Conservation (phyloP, 2,329 filamentous ascomycete genomes). For the Exserohilum rostratum region DNA sequence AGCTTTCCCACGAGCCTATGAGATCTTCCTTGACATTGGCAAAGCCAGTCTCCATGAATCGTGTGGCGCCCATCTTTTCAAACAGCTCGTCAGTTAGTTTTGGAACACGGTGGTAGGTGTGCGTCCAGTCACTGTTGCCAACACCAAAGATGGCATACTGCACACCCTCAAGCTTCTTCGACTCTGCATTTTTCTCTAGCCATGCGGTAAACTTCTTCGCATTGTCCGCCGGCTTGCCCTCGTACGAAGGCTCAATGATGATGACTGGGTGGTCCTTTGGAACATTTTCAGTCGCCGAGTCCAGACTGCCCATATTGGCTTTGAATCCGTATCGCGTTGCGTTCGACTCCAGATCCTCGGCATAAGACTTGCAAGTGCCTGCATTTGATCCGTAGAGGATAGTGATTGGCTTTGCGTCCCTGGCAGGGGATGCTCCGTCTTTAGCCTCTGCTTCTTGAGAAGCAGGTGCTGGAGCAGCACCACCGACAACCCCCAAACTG, state of each 20-base stretch:
- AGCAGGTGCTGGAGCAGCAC: background rate
- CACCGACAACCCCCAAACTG: background rate
- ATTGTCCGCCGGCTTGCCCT: conserved; percentile 76
- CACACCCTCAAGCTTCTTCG: conserved; percentile 58
- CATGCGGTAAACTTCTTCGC: conserved; percentile 71
- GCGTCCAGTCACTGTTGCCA: conserved; percentile 62
- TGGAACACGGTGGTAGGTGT: conserved; percentile 71
- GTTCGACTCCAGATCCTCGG: conserved; percentile 66
- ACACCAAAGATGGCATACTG: conserved; percentile 74
- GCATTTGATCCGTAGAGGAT: conserved; percentile 77
- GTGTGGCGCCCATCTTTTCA: conserved; percentile 56
- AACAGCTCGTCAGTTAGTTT: conserved; percentile 65
- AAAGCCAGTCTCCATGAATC: conserved; percentile 12
- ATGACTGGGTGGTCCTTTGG: conserved; percentile 67
- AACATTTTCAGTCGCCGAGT: conserved; percentile 66
- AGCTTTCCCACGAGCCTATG: conserved; percentile 11
- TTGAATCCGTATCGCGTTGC: conserved; percentile 63
- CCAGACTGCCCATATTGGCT: conserved; percentile 55
- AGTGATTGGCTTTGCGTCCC: conserved; percentile 57
- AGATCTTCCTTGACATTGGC: conserved; percentile 14
- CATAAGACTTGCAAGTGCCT: conserved; percentile 74
- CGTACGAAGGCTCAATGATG: conserved; percentile 73
- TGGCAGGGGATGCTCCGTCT: background rate
- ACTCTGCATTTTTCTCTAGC: conserved; percentile 61
- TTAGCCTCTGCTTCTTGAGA: background rate